These are phyloP conservation scores for Pezicula rhizophila DNA, from an alignment of 2,329 filamentous ascomycete genomes.

Conservation along the genomic window DNA sequence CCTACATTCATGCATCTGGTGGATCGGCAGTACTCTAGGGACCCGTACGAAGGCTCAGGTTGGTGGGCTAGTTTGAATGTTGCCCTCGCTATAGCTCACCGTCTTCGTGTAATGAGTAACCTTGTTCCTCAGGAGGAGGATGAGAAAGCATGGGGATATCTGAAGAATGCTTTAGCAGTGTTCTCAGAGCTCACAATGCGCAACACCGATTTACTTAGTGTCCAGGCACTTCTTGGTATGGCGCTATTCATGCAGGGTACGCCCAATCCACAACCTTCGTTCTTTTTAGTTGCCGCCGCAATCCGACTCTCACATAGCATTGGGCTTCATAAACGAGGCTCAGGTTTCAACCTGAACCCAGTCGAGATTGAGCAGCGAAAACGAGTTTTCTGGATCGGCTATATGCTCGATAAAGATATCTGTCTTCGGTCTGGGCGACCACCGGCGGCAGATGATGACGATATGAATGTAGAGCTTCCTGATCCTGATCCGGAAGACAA, in stretches of 20 bases:
- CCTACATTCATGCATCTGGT: slow-evolving; percentile 98
- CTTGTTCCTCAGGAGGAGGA: slow-evolving; percentile 86
- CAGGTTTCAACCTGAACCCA: slow-evolving; percentile 86
- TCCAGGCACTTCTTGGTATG: slow-evolving; percentile 91
- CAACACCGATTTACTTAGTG: slow-evolving; percentile 89
- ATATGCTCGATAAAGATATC: slow-evolving; percentile 68
- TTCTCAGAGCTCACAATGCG: slow-evolving; percentile 91
- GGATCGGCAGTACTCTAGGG: slow-evolving; percentile 84
- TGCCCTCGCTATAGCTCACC: slow-evolving; percentile 85
- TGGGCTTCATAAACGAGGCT: slow-evolving; percentile 87
- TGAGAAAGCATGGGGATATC: slow-evolving; percentile 86
- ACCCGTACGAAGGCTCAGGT: slow-evolving; percentile 90
- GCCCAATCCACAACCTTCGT: slow-evolving; percentile 90
- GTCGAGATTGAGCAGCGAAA: slow-evolving; percentile 90
- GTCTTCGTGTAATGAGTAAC: slow-evolving; percentile 92
- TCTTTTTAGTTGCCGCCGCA: slow-evolving; percentile 83
- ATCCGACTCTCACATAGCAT: slow-evolving; percentile 90
- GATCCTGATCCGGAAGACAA: slow-evolving; percentile 87
- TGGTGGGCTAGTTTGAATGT: slow-evolving; percentile 99
- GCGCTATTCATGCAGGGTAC: slow-evolving; percentile 92
- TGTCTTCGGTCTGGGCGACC: slow-evolving; percentile 67
- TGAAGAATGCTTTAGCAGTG: slow-evolving; percentile 95
- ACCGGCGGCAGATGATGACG: slow-evolving; percentile 68
- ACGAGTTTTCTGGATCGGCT: slow-evolving; percentile 72
- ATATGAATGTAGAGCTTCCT: slow-evolving; percentile 94